Conservation (phyloP, 345 rosid species). For the Tarenaya hassleriana region DNA sequence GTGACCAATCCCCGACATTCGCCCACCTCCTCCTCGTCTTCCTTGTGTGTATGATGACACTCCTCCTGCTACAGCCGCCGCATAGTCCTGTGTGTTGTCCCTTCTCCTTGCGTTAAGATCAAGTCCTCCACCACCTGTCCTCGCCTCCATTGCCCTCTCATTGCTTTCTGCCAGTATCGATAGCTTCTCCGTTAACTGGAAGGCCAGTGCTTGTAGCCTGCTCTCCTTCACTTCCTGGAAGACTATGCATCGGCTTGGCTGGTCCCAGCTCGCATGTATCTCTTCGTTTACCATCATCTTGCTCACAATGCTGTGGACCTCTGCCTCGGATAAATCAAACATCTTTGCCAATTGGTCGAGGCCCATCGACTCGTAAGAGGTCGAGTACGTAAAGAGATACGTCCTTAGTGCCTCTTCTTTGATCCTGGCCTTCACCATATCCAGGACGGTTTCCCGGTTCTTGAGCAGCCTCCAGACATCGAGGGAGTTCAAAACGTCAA, state of each 20-base stretch:
- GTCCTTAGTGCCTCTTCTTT: conserved; percentile 89
- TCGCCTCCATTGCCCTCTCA: conserved; percentile 69
- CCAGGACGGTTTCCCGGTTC: conserved; percentile 48
- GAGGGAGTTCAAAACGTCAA: conserved; percentile 56
- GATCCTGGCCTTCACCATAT: conserved; percentile 71
- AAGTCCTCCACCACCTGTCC: conserved; percentile 57
- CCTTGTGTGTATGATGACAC: conserved; percentile 60
- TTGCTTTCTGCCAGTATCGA: conserved; percentile 66
- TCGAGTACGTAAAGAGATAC: conserved; percentile 59
- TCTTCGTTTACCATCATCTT: conserved; percentile 72
- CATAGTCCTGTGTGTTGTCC: conserved; percentile 43
- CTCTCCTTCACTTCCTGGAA: conserved; percentile 71
- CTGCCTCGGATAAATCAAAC: conserved; percentile 61
- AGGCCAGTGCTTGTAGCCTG: conserved; percentile 70
- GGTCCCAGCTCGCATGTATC: conserved; percentile 74
- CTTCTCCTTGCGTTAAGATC: conserved; percentile 58
- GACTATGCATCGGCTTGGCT: conserved; percentile 63
- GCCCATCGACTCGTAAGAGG: conserved; percentile 54
- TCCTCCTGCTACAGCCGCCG: conserved; percentile 26
- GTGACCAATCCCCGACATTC: conserved; percentile 38
- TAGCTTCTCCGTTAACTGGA: conserved; percentile 77
- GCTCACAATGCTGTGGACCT: conserved; percentile 62
- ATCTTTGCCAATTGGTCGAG: conserved; percentile 65
- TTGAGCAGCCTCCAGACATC: conserved; percentile 78
- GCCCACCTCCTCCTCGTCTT: conserved; percentile 60